These are phyloP conservation scores for Coprinopsis strossmayeri DNA, from an alignment of 768 basidiomycete species.

Conservation along the genomic window DNA sequence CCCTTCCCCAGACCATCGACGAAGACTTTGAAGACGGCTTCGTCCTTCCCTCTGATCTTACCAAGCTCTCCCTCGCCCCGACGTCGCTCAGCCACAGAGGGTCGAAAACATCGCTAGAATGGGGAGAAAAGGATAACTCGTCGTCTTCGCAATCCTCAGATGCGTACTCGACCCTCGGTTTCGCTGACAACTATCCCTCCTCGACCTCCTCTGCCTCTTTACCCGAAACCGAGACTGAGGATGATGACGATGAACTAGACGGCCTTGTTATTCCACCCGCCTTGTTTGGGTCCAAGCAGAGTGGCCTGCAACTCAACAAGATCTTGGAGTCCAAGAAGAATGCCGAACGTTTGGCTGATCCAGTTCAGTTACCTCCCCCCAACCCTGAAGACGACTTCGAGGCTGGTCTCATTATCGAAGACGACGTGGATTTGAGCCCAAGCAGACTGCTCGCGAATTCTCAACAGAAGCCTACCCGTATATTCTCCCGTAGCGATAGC, in stretches of 20 bases:
- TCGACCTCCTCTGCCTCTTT: slow-evolving; percentile 69
- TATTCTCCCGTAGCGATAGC: slow-evolving; percentile 51
- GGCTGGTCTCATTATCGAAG: slow-evolving; percentile 75
- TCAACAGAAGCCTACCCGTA: slow-evolving; percentile 36
- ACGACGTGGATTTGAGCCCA: slow-evolving; percentile 77
- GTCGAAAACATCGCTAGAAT: slow-evolving; percentile 80
- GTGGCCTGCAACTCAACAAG: slow-evolving; percentile 43
- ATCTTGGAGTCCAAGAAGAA: slow-evolving; percentile 51
- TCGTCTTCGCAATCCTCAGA: slow-evolving; percentile 85
- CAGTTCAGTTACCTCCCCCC: slow-evolving; percentile 44
- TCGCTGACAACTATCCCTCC: slow-evolving; percentile 64
- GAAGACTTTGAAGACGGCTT: slow-evolving; percentile 86
- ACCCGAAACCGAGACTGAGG: slow-evolving; percentile 69
- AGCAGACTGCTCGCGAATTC: slow-evolving; percentile 57
- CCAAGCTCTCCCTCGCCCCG: slow-evolving; percentile 76
- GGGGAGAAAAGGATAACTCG: slow-evolving; percentile 80
- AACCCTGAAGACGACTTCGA: slow-evolving; percentile 85
- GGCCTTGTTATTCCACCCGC: slow-evolving; percentile 73
- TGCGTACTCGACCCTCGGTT: slow-evolving; percentile 73
- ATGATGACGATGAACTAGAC: slow-evolving; percentile 70
- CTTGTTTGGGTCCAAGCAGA: slow-evolving; percentile 67
- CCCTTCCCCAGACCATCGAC: slow-evolving; percentile 36
- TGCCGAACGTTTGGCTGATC: slow-evolving; percentile 33
- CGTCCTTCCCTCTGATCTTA: slow-evolving; percentile 73
- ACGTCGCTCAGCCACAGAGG: slow-evolving; percentile 68